Evolutionary conservation across 2,329 filamentous ascomycete genomes (phyloP), one percentile per base, ranked within the genome.

Genomic region (Emericellopsis atlantica): DNA sequence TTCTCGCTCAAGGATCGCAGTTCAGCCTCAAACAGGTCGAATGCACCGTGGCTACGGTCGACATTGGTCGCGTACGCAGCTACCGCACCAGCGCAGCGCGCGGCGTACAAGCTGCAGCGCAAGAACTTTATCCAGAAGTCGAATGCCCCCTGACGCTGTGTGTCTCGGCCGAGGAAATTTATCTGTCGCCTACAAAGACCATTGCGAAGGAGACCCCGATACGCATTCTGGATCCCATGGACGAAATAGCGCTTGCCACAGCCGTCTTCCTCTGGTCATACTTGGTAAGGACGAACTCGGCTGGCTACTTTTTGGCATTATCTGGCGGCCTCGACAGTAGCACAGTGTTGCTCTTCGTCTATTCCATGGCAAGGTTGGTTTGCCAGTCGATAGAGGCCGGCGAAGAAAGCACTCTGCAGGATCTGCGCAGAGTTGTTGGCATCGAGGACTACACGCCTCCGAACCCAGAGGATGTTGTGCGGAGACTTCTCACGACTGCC

Each of bases 31-130:
- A 44, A 22, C 41, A 46, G 29, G 76, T 82, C 5, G 78, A 83
- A 49, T 76, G 82, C 4, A 60, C 81, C 18, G 74, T 69, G 4
- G 79, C 79, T 4, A 81, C 76, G 0, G 65, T 83, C 5, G 78
- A 82, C 49, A 61, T 83, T 3, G 84, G 37, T 6, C 26, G 26
- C 26, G 26, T 29, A 7, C 26, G 26, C 26, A 29, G 26, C 26
- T 29, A 29, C 26, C 26, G 26, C 4, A 7, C 26, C 26, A 29
- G 26, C 12, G 26, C 26, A 4, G 26, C 26, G 8, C 26, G 26
- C 6, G 12, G 12, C 26, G 35, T 40, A 10, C 35, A 44, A 36
- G 43, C 38, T 16, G 39, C 75, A 6, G 67, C 73, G 43, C 45
- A 57, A 60, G 21, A 55, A 53, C 43, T 52, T 31, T 56, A 44